Conservation (phyloP, 2,329 filamentous ascomycete genomes). For the Macrophomina pseudophaseolina region DNA sequence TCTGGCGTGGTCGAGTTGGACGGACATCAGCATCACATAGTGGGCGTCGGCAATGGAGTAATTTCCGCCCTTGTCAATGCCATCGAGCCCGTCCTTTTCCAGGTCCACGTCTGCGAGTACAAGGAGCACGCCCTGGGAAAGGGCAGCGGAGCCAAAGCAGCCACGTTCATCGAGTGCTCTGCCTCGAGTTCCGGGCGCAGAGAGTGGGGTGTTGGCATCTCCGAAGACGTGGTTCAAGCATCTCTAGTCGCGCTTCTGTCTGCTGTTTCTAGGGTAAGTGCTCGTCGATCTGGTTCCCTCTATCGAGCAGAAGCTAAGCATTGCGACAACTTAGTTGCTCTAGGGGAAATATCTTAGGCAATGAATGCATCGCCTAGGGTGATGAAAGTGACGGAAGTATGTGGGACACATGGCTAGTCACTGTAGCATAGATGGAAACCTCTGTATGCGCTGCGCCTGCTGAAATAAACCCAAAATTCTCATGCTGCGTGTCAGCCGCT, state of each 20-base stretch:
- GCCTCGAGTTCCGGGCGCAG: constrained; percentile 68
- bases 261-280: constrained; percentile 55
- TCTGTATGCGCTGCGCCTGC: no score
- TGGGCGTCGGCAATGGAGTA: constrained; percentile 84
- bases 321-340: no score
- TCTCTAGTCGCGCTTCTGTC: constrained; percentile 84
- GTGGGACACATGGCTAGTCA: no score
- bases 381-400: no score
- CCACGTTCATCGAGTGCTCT: constrained; percentile 90
- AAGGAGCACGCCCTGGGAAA: constrained; percentile 92
- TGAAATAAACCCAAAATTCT: no score
- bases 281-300: no score
- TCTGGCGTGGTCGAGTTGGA: constrained; percentile 84
- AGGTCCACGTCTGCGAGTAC: constrained; percentile 91
- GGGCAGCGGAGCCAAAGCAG: constrained; percentile 89
- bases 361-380: no score
- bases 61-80: constrained; percentile 88
- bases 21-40: constrained; percentile 76
- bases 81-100: constrained; percentile 76
- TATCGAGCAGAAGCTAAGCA: no score
- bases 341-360: no score
- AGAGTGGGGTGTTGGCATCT: constrained; percentile 90
- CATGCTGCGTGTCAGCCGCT: no score
- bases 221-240: constrained; percentile 90
- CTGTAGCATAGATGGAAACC: no score